phyloP scores from a whole-genome alignment of 2,329 filamentous ascomycete species.

The Exophiala sp. region DNA sequence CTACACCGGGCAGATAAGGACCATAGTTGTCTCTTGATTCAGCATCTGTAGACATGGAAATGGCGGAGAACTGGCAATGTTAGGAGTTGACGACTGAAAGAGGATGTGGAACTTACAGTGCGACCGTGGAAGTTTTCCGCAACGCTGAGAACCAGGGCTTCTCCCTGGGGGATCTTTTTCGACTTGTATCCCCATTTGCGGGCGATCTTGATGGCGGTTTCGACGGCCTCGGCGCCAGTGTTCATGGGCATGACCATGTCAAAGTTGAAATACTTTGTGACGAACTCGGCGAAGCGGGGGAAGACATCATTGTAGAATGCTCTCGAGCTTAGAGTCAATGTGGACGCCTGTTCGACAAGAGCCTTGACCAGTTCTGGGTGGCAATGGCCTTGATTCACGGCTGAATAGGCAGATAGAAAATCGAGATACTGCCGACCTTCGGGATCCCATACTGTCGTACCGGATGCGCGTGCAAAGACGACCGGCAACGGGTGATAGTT shows the following conservation, averaged over 20 bases:
- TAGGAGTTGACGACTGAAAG: neutral
- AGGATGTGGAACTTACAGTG: conserved; percentile 59
- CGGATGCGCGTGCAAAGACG: conserved; percentile 79
- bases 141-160: conserved; percentile 78
- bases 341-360: conserved; percentile 78
- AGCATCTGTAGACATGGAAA: conserved; percentile 90
- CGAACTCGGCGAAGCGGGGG: conserved; percentile 88
- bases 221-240: conserved; percentile 91
- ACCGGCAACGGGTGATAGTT: conserved; percentile 98
- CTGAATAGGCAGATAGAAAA: conserved; percentile 95
- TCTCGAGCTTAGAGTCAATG: conserved; percentile 83
- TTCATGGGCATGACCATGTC: conserved; percentile 99
- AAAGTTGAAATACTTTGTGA: conserved; percentile 82
- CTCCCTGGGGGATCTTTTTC: conserved; percentile 77
- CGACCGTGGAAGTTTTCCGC: conserved; percentile 94
- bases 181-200: conserved; percentile 97
- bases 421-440: conserved; percentile 94
- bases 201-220: conserved; percentile 93
- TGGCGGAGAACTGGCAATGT: conserved; percentile 66
- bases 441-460: conserved; percentile 91
- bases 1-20: conserved; percentile 85
- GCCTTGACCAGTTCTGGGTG: conserved; percentile 93
- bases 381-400: conserved; percentile 96
- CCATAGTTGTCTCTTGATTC: conserved; percentile 97
- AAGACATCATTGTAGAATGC: conserved; percentile 99